Evolutionary conservation across 352 stramenopile genomes (phyloP).

Genomic region (Salisapilia sapeloensis): DNA sequence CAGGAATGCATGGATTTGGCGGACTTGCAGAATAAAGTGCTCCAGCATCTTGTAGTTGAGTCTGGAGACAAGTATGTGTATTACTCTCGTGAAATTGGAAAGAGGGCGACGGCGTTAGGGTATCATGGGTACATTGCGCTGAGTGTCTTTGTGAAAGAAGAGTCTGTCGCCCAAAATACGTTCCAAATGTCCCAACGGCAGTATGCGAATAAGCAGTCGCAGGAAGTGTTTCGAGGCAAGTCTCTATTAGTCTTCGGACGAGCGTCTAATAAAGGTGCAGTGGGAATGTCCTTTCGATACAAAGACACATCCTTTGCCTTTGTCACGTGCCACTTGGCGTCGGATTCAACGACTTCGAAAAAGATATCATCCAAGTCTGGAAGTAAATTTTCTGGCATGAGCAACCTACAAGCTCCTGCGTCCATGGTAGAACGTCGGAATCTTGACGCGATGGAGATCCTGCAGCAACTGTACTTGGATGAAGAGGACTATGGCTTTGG

Average conservation of each 20-base stretch:
- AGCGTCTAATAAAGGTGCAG: slow-evolving; percentile 82
- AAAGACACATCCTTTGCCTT: slow-evolving; percentile 79
- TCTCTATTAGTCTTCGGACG: slow-evolving; percentile 61
- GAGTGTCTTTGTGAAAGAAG: slow-evolving; percentile 61
- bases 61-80: slow-evolving; percentile 48
- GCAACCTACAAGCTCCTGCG: slow-evolving; percentile 11
- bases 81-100: slow-evolving; percentile 72
- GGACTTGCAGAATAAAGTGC: slow-evolving; percentile 48
- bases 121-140: slow-evolving; percentile 82
- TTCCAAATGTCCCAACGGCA: slow-evolving; percentile 51
- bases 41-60: slow-evolving; percentile 29
- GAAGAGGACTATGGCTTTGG: slow-evolving; percentile 77
- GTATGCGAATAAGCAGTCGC: slow-evolving; percentile 30
- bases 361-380: slow-evolving; percentile 10
- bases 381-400: slow-evolving; percentile 9
- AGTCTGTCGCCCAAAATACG: slow-evolving; percentile 30
- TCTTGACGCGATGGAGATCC: slow-evolving; percentile 61
- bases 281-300: slow-evolving; percentile 77
- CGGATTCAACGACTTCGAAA: slow-evolving; percentile 42
- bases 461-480: slow-evolving; percentile 67
- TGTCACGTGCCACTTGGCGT: slow-evolving; percentile 76
- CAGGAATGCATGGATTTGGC: slow-evolving; percentile 82
- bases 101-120: slow-evolving; percentile 47
- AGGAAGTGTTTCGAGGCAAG: slow-evolving; percentile 64
- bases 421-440: slow-evolving; percentile 72